Conservation (phyloP, 1,139 yeast genomes). For the Maudiozyma humilis region DNA sequence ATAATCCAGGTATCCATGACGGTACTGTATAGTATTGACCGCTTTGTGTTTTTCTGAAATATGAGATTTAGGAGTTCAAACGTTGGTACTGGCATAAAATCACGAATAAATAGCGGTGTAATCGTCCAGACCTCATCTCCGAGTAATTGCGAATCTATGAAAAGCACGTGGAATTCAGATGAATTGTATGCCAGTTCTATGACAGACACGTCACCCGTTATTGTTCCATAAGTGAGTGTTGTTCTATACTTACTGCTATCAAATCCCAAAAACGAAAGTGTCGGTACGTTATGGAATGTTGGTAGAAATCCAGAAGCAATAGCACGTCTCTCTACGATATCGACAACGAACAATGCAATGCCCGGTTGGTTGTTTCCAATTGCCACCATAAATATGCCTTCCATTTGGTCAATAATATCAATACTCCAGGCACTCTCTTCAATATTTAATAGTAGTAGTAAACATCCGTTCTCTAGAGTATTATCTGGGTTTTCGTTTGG, state of each 20-base stretch:
- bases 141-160: constrained; percentile 18
- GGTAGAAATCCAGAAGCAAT: background rate
- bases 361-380: constrained; percentile 23
- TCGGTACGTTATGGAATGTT: constrained; percentile 9
- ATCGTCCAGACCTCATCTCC: constrained; percentile 18
- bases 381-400: constrained; percentile 14
- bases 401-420: constrained; percentile 13
- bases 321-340: background rate
- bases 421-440: constrained; percentile 23
- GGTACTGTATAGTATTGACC: constrained; percentile 14
- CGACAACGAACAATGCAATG: constrained; percentile 15
- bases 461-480: no score
- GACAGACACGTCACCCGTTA: constrained; percentile 17
- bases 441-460: constrained; percentile 13
- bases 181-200: constrained; percentile 9
- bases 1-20: constrained; percentile 19
- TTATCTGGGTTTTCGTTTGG: no score
- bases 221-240: constrained; percentile 15
- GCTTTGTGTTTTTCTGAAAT: constrained; percentile 16
- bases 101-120: constrained; percentile 14
- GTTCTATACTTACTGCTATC: constrained; percentile 11
- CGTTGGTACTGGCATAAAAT: constrained; percentile 16
- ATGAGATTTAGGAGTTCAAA: constrained; percentile 21
- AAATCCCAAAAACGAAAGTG: constrained; percentile 12
- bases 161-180: constrained; percentile 5